Evolutionary conservation across 768 basidiomycete species (phyloP).

Genomic region (Exidia glandulosa): DNA sequence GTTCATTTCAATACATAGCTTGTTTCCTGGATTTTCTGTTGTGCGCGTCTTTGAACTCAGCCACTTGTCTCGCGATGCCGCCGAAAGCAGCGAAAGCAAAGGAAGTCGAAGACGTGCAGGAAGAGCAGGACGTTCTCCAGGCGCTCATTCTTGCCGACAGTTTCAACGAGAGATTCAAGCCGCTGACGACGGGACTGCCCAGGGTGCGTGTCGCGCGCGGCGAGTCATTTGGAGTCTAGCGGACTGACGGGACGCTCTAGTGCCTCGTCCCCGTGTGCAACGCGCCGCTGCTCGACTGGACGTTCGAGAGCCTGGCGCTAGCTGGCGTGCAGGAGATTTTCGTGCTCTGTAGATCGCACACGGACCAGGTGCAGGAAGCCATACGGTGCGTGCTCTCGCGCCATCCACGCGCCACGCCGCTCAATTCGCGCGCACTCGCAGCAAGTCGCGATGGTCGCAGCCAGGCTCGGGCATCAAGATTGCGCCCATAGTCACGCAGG

Average conservation of each 20-base stretch:
- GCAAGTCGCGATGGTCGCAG: constrained; percentile 78
- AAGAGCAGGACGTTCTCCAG: constrained; percentile 70
- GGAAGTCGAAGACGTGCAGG: constrained; percentile 43
- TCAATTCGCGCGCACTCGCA: constrained; percentile 19
- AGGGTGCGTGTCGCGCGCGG: constrained; percentile 42
- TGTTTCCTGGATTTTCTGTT: not conserved
- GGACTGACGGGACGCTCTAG: constrained; percentile 26
- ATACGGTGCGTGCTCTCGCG: constrained; percentile 50
- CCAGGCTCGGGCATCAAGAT: constrained; percentile 72
- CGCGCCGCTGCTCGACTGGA: constrained; percentile 89
- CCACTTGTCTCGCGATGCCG: constrained; percentile 53
- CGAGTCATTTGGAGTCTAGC: constrained; percentile 1
- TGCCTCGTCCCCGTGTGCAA: constrained; percentile 92
- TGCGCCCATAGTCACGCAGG: constrained; percentile 73
- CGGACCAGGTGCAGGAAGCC: constrained; percentile 72
- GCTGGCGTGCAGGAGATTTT: constrained; percentile 95
- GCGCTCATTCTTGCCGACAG: constrained; percentile 95
- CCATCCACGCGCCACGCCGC: not conserved
- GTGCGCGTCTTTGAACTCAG: not conserved
- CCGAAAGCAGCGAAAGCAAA: constrained; percentile 61
- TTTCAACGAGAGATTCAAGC: constrained; percentile 87
- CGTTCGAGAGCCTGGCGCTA: constrained; percentile 87
- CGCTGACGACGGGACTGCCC: constrained; percentile 79
- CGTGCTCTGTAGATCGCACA: constrained; percentile 86
- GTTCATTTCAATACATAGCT: not conserved